These are phyloP conservation scores for Candida gorgasii DNA, from an alignment of 805 yeast genomes.

Conservation along the genomic window DNA sequence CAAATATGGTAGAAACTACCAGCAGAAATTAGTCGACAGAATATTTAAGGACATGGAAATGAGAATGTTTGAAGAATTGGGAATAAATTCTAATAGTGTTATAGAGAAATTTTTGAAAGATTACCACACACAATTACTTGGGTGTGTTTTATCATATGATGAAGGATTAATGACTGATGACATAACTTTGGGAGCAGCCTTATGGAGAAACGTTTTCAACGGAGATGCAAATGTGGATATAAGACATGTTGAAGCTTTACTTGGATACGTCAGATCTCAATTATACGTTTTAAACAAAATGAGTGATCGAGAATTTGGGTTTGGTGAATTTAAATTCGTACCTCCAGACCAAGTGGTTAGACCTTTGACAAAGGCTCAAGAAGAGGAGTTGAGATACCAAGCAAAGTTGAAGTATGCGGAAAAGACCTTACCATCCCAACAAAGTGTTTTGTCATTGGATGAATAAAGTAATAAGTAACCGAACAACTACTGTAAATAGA, in stretches of 20 bases:
- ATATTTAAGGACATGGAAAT: constrained; percentile 87
- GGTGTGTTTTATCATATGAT: constrained; percentile 86
- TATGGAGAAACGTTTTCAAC: constrained; percentile 90
- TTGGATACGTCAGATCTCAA: constrained; percentile 89
- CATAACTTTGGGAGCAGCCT: constrained; percentile 71
- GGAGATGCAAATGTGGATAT: constrained; percentile 80
- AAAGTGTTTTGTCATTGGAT: constrained; percentile 43
- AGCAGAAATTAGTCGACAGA: constrained; percentile 87
- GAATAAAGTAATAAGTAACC: constrained; percentile 24
- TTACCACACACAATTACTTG: constrained; percentile 86
- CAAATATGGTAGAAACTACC: constrained; percentile 84
- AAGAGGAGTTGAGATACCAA: constrained; percentile 48
- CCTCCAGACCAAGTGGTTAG: constrained; percentile 79
- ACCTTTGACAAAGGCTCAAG: constrained; percentile 68
- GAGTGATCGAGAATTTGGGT: constrained; percentile 90
- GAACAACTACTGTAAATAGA: constrained; percentile 4
- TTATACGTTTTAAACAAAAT: constrained; percentile 81
- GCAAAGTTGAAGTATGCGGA: constrained; percentile 57
- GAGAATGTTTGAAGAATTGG: constrained; percentile 82
- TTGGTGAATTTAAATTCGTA: constrained; percentile 83
- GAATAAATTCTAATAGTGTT: constrained; percentile 75
- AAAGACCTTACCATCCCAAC: constrained; percentile 60
- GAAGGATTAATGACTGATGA: constrained; percentile 86
- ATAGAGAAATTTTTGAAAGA: constrained; percentile 87
- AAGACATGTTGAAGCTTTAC: constrained; percentile 81